Evolutionary conservation across 352 stramenopile genomes (phyloP).

Genomic region (Globisporangium acanthophoron): DNA sequence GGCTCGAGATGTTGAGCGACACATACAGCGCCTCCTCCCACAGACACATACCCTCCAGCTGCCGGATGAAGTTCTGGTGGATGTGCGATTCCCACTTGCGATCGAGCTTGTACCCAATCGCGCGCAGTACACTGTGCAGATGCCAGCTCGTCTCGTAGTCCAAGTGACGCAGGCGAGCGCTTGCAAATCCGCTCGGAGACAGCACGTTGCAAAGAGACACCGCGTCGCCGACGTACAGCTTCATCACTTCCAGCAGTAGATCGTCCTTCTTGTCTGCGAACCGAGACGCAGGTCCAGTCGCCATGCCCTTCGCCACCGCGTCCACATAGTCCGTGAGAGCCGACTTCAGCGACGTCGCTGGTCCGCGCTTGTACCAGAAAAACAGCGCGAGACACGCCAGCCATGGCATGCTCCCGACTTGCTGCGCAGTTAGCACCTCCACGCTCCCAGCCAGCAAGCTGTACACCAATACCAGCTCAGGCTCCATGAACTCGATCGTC

Average conservation of each 20-base stretch:
- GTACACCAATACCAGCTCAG: slow-evolving; percentile 57
- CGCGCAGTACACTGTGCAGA: slow-evolving; percentile 62
- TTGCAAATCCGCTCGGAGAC: slow-evolving; percentile 52
- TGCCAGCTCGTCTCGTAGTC: slow-evolving; percentile 82
- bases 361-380: slow-evolving; percentile 64
- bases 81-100: slow-evolving; percentile 75
- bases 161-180: slow-evolving; percentile 24
- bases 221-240: slow-evolving; percentile 51
- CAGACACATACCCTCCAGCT: slow-evolving; percentile 56
- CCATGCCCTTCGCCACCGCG: slow-evolving; percentile 36
- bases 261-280: slow-evolving; percentile 45
- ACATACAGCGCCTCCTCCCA: slow-evolving; percentile 80
- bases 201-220: slow-evolving; percentile 53
- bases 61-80: slow-evolving; percentile 75
- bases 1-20: slow-evolving; percentile 63
- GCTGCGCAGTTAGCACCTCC: slow-evolving; percentile 48
- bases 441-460: slow-evolving; percentile 55
- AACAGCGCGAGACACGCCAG: slow-evolving; percentile 54
- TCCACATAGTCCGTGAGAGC: slow-evolving; percentile 37
- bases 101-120: slow-evolving; percentile 69
- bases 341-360: slow-evolving; percentile 37
- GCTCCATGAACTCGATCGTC: slow-evolving; percentile 52
- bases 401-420: slow-evolving; percentile 43
- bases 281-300: slow-evolving; percentile 23
- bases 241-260: slow-evolving; percentile 64